These are phyloP conservation scores for Pinus tabuliformis DNA, from an alignment of 75 land plant genomes.

Conservation along the genomic window DNA sequence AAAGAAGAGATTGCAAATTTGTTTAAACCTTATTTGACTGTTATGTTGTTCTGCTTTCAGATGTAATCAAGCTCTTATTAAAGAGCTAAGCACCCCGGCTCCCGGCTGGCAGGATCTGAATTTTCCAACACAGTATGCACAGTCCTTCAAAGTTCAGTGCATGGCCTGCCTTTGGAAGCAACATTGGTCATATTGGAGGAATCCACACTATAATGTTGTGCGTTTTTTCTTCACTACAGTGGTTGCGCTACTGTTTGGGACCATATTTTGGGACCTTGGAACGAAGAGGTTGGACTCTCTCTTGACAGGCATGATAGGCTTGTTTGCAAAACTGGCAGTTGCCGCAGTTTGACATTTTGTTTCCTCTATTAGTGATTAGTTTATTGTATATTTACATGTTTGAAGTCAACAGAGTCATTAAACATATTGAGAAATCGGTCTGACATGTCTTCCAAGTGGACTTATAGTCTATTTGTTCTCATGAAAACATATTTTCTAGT, in stretches of 20 bases:
- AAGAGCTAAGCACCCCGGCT: slow-evolving; percentile 66
- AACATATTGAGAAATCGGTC: slow-evolving; percentile 19
- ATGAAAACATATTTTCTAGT: too few relatives aligned
- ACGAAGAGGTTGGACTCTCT: slow-evolving; percentile 2
- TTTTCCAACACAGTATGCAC: slow-evolving; percentile 35
- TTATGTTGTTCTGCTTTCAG: slow-evolving; percentile 30
- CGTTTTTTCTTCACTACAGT: slow-evolving; percentile 67
- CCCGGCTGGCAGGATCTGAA: slow-evolving; percentile 29
- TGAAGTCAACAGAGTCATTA: background rate
- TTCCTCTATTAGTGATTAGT: background rate
- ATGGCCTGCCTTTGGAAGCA: slow-evolving; percentile 57
- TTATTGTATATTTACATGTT: slow-evolving; percentile 18
- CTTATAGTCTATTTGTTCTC: background rate
- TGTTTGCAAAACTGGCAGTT: background rate
- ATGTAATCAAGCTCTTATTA: slow-evolving; percentile 63
- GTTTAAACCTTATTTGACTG: slow-evolving; percentile 24
- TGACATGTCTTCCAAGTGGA: background rate
- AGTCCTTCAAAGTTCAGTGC: slow-evolving; percentile 31
- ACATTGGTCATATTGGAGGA: slow-evolving; percentile 50
- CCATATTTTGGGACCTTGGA: slow-evolving; percentile 84
- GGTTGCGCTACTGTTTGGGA: slow-evolving; percentile 69
- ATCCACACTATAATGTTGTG: slow-evolving; percentile 40
- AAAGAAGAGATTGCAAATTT: slow-evolving; percentile 11
- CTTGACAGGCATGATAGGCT: too few relatives aligned
- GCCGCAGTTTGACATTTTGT: background rate